Conservation (phyloP, 192 early-diverging fungal genomes). For the Linnemannia schmuckeri region DNA sequence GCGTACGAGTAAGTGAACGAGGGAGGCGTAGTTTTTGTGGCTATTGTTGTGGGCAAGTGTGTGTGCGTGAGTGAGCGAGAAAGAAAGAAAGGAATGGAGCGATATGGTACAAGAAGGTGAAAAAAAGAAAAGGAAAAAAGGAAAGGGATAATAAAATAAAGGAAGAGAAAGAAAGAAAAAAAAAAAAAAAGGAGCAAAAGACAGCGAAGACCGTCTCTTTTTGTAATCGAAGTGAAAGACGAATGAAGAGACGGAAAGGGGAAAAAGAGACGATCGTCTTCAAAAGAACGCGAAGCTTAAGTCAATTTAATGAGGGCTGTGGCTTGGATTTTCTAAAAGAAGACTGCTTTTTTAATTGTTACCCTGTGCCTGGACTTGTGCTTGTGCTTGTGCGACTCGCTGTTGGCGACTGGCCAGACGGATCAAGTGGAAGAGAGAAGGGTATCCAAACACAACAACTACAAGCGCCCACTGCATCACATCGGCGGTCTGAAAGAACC, state of each 20-base stretch:
- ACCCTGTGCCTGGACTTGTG: not conserved
- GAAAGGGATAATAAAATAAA: not conserved
- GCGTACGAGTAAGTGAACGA: not conserved
- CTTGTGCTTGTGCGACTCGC: not conserved
- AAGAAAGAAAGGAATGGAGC: not conserved
- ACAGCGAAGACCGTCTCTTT: not conserved
- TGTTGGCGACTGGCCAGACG: slow-evolving; percentile 22
- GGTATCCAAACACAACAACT: slow-evolving; percentile 32
- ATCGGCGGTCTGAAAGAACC: slow-evolving; percentile 17
- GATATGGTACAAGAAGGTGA: not conserved
- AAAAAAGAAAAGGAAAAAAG: not conserved
- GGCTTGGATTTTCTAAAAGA: too few relatives aligned
- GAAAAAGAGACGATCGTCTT: too few relatives aligned
- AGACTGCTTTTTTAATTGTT: too few relatives aligned
- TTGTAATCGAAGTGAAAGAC: too few relatives aligned
- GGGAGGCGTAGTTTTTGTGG: not conserved
- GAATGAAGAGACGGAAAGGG: too few relatives aligned
- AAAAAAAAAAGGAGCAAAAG: not conserved
- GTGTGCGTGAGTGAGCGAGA: not conserved
- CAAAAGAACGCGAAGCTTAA: too few relatives aligned
- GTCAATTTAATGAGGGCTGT: too few relatives aligned
- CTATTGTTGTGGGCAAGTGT: not conserved
- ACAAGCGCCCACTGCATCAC: slow-evolving; percentile 21
- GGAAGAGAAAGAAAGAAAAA: too few relatives aligned
- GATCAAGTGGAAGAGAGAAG: slow-evolving; percentile 11